Evolutionary conservation across 2,329 filamentous ascomycete species (phyloP), one percentile per base, ranked within the genome.

Genomic region (Zymoseptoria tritici): DNA sequence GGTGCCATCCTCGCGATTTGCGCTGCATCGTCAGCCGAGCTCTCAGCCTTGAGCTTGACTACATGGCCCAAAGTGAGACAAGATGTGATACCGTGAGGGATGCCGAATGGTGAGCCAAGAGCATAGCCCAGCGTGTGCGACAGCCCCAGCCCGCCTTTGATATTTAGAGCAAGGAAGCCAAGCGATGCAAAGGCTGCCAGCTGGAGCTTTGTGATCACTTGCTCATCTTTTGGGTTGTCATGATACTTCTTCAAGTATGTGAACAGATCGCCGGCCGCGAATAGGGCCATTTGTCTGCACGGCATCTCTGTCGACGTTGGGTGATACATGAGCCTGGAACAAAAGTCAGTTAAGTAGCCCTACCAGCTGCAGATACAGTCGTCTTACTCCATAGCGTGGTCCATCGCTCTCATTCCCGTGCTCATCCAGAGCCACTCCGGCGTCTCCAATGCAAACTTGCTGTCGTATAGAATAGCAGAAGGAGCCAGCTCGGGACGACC

Each of bases 31-130:
- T 71, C 72, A 0, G 71, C 68, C 5, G 77, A 76, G 9, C 69
- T 70, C 52, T 72, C 62, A 0, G 80, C 79, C 63, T 83, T 83
- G 20, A 83, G 70, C 68, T 79, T 80, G 3, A 83, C 76, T 0
- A 83, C 81, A 57, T 80, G 78, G 0, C 80, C 79, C 0, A 84
- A 73, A 0, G 81, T 83, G 53, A 84, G 66, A 64, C 81, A 83
- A 1, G 76, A 79, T 0, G 81, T 84, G 52, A 82, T 78, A 0
- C 81, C 81, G 62, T 84, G 81, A 0, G 82, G 82, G 49, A 85
- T 84, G 0, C 73, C 68, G 62, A 83, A 84, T 0, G 82, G 81
- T 2, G 74, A 77, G 0, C 82, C 82, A 2, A 85, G 70, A 0
- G 81, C 81, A 64, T 84, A 82, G 0, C 74, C 74, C 2, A 75